A percentile compares a stretch with the other conserved stretches of the same genome.
Conservation (phyloP, 495 filamentous ascomycete genomes). For the Trichoderma orchidacearum region DNA sequence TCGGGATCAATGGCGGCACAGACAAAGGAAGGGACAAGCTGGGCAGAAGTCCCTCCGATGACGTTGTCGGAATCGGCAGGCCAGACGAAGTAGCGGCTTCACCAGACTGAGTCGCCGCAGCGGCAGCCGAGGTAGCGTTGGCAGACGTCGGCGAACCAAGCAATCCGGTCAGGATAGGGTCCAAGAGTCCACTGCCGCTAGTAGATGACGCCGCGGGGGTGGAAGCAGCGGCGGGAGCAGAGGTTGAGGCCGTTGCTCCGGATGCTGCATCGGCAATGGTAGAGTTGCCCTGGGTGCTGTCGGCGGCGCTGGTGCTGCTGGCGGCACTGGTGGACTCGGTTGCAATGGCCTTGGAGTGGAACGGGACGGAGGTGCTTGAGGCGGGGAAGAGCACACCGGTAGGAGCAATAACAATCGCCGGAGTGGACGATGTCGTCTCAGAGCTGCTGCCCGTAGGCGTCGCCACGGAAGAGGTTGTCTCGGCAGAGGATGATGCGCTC, state of each 20-base stretch:
- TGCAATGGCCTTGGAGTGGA: neutral
- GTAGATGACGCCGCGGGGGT: neutral
- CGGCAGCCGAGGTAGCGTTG: neutral
- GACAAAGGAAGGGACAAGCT: neutral
- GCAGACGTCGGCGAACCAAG: neutral
- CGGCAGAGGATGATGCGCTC: neutral
- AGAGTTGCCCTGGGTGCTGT: neutral
- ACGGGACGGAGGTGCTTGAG: too few relatives aligned
- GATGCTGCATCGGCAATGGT: neutral
- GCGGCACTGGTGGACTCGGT: neutral
- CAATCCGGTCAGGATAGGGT: neutral
- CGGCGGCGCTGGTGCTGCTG: neutral
- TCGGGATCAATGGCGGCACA: neutral
- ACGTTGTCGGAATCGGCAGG: neutral
- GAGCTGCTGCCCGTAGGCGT: neutral
- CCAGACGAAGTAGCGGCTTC: neutral
- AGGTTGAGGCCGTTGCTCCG: too few relatives aligned
- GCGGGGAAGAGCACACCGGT: neutral
- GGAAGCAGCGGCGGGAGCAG: too few relatives aligned
- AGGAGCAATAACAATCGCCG: neutral
- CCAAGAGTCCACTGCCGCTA: neutral
- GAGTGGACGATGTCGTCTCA: neutral
- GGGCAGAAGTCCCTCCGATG: neutral
- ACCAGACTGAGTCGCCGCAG: neutral
- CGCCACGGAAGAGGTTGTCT: neutral